Percentiles rank a stretch among this genome's conserved stretches.
Conservation (phyloP, 495 filamentous ascomycete genomes). For the Penicillium odoratum region DNA sequence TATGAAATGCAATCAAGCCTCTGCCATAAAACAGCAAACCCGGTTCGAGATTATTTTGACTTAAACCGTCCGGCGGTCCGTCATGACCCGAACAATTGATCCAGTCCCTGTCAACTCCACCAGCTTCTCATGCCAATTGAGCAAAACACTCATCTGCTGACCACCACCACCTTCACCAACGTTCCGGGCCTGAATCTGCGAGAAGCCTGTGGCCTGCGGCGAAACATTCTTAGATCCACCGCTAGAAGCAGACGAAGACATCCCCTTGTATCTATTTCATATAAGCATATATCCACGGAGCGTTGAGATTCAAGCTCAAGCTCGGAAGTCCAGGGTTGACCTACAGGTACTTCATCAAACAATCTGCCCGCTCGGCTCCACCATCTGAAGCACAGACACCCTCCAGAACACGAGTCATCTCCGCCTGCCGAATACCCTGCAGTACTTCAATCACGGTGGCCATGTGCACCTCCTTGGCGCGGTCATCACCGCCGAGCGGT, state of each 20-base stretch:
- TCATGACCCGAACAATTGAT: constrained; percentile 87
- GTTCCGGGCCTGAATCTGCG: constrained; percentile 71
- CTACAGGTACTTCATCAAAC: constrained; percentile 55
- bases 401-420: constrained; percentile 83
- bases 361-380: constrained; percentile 64
- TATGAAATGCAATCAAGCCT: constrained; percentile 31
- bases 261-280: constrained; percentile 72
- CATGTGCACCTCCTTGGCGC: constrained; percentile 81
- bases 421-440: constrained; percentile 84
- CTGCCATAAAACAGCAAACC: constrained; percentile 24
- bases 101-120: constrained; percentile 87
- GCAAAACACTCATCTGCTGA: constrained; percentile 85
- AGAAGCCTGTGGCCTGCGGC: constrained; percentile 81
- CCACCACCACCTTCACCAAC: constrained; percentile 74
- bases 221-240: constrained; percentile 53
- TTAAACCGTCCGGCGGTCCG: constrained; percentile 86
- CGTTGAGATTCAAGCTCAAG: background rate
- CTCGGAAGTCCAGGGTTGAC: constrained; percentile 13
- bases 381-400: constrained; percentile 69
- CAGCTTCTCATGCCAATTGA: constrained; percentile 96
- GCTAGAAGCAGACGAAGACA: constrained; percentile 54
- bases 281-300: constrained; percentile 9
- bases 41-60: constrained; percentile 1
- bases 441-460: constrained; percentile 82
- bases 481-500: constrained; percentile 68